Percentiles rank a stretch among this genome's conserved stretches.
phyloP scores from a whole-genome alignment of 2,329 filamentous ascomycete genomes.

The Metarhizium anisopliae region DNA sequence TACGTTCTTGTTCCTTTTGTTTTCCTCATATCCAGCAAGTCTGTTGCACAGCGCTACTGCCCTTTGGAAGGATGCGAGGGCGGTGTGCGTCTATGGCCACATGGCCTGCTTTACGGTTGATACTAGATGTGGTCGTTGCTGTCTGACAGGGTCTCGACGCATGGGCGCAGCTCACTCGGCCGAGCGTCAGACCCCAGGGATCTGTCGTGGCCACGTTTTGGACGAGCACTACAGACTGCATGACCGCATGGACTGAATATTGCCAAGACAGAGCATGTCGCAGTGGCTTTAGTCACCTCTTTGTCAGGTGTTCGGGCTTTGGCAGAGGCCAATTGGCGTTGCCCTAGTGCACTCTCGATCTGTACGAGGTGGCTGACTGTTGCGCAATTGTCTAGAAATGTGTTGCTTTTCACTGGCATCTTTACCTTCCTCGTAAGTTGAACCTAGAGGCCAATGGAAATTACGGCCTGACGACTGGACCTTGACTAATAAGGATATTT shows the following conservation, averaged over 20 bases:
- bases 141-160: neutral
- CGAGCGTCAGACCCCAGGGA: neutral
- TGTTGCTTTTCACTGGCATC: constrained; percentile 73
- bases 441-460: too few species aligned
- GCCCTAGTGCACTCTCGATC: neutral
- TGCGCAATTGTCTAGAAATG: constrained; percentile 39
- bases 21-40: constrained; percentile 4
- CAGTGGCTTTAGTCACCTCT: constrained; percentile 21
- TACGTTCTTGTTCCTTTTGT: constrained; percentile 31
- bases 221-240: neutral
- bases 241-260: neutral
- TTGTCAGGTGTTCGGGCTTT: constrained; percentile 15
- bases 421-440: constrained; percentile 77
- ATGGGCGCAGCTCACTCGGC: neutral
- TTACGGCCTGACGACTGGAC: neutral
- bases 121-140: neutral
- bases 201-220: constrained; percentile 6
- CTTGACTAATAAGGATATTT: neutral
- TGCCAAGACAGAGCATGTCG: neutral
- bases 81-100: constrained; percentile 4
- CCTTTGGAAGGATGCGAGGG: constrained; percentile 8
- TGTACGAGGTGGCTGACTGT: constrained; percentile 16
- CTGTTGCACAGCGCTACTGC: constrained; percentile 2
- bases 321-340: neutral
- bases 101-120: neutral